Evolutionary conservation across 2,329 filamentous ascomycete species (phyloP).

Genomic region (Coniochaeta pulveracea): DNA sequence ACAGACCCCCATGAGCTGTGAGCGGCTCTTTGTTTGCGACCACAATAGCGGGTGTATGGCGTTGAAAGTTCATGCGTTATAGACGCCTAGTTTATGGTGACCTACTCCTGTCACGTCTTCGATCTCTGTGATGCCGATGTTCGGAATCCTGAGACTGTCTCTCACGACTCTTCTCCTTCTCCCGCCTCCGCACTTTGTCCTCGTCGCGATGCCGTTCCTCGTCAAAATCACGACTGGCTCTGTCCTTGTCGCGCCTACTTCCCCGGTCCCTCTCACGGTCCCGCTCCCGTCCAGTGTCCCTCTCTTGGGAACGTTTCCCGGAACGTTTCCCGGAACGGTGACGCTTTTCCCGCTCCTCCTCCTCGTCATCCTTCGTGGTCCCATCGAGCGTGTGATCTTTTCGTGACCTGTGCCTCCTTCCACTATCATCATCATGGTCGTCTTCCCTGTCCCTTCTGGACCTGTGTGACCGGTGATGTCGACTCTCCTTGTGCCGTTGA

Average conservation of each 20-base stretch:
- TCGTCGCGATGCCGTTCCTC: conserved; percentile 13
- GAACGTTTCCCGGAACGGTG: not conserved
- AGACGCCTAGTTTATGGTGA: conserved; percentile 30
- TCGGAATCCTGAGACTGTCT: conserved; percentile 17
- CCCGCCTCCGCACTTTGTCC: conserved; percentile 9
- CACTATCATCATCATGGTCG: conserved; percentile 12
- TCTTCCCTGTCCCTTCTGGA: conserved; percentile 16
- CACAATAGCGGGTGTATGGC: too few species aligned
- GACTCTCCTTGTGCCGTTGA: conserved; percentile 32
- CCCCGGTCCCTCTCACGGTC: conserved; percentile 3
- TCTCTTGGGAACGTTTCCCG: conserved; percentile 4
- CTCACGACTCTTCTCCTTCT: conserved; percentile 6
- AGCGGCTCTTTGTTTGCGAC: too few species aligned
- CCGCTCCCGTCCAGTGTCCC: conserved; percentile 7
- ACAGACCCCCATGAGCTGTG: too few species aligned
- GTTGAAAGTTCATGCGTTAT: too few species aligned
- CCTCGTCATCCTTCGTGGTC: conserved; percentile 8
- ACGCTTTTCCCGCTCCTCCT: conserved; percentile 4
- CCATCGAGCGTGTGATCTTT: conserved; percentile 23
- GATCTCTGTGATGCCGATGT: conserved; percentile 15
- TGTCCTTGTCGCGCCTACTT: conserved; percentile 9
- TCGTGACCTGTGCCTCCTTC: conserved; percentile 19
- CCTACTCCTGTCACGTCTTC: conserved; percentile 27
- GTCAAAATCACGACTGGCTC: too few species aligned
- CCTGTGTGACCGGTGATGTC: conserved; percentile 33